Evolutionary conservation across 1,139 yeast species (phyloP).

Genomic region (Suhomyces maxii): DNA sequence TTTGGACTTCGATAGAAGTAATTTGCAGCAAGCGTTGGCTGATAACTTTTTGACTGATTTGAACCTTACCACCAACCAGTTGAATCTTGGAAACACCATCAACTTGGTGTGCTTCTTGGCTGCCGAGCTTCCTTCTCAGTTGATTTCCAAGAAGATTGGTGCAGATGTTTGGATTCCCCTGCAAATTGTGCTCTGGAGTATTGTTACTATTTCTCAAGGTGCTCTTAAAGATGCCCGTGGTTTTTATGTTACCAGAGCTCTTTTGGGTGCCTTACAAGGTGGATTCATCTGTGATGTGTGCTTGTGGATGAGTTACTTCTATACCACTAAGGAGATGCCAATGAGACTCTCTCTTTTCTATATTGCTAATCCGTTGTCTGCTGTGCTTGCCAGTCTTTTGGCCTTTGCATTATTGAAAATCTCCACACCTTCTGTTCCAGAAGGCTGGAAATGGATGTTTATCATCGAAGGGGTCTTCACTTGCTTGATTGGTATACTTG

Average conservation of each 20-base stretch:
- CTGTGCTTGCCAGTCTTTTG: slow-evolving; percentile 23
- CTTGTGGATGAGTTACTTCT: slow-evolving; percentile 35
- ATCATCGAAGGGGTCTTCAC: slow-evolving; percentile 36
- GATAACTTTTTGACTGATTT: slow-evolving; percentile 49
- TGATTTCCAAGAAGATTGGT: slow-evolving; percentile 52
- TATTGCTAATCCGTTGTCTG: slow-evolving; percentile 25
- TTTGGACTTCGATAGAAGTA: slow-evolving; percentile 52
- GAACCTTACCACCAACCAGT: slow-evolving; percentile 44
- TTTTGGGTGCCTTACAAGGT: slow-evolving; percentile 33
- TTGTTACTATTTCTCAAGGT: slow-evolving; percentile 50
- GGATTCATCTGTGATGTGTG: slow-evolving; percentile 32
- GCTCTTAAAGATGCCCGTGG: slow-evolving; percentile 30
- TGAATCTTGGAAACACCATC: slow-evolving; percentile 50
- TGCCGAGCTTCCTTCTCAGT: slow-evolving; percentile 59
- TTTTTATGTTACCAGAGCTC: slow-evolving; percentile 27
- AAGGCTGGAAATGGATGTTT: slow-evolving; percentile 40
- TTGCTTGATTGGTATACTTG: slow-evolving; percentile 27
- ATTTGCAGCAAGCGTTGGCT: slow-evolving; percentile 50
- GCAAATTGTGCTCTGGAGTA: slow-evolving; percentile 51
- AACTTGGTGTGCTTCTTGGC: slow-evolving; percentile 44
- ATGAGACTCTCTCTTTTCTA: slow-evolving; percentile 28
- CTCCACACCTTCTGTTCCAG: slow-evolving; percentile 12
- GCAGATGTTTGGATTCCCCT: slow-evolving; percentile 56
- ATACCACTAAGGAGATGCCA: slow-evolving; percentile 27
- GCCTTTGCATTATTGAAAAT: slow-evolving; percentile 33